Evolutionary conservation across 2,329 filamentous ascomycete genomes (phyloP), one percentile per base, ranked within the genome.

Genomic region (Xylaria hypoxylon): DNA sequence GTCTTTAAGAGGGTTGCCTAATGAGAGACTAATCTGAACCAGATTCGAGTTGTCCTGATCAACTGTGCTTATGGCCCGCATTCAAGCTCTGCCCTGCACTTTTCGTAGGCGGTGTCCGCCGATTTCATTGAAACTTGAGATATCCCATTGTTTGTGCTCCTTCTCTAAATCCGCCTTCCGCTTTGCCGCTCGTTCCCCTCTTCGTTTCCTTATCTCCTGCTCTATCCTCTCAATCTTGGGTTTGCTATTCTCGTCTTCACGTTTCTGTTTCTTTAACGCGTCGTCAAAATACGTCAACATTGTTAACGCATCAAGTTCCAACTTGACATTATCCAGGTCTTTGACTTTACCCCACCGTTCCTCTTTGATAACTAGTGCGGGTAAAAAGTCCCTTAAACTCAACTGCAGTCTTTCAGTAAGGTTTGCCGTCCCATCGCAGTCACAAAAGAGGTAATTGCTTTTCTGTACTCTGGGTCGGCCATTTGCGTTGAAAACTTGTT

Each of bases 31-130:
- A n/a, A n/a, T n/a, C n/a, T n/a, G n/a, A n/a, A n/a, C n/a, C n/a
- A n/a, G n/a, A n/a, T n/a, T n/a, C n/a, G n/a, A n/a, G n/a, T 31
- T 31, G 2, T 26, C 31, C 79, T 15, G 17, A 45, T 15, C n/a
- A 52, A 13, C n/a, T 19, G n/a, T 38, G 50, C n/a, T 28, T 28
- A 48, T 48, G 45, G 6, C 22, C 45, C 1, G 5, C n/a, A 10
- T 40, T 38, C n/a, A 38, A 15, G 2, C 19, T 55, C 33, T 28
- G 4, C 35, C 35, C 13, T 13, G 33, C 2, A 55, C 6, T 26
- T 35, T 19, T 80, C 77, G 17, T 80, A 57, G 26, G 53, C 38
- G 1, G 24, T 57, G 26, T 24, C 38, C 53, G 17, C 53, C 53
- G 5, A 57, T 31, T 56, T 28, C 22, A 22, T 31, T 31, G 17